Evolutionary conservation across 306 rosid species (phyloP).

Genomic region (Prunus mongolica): DNA sequence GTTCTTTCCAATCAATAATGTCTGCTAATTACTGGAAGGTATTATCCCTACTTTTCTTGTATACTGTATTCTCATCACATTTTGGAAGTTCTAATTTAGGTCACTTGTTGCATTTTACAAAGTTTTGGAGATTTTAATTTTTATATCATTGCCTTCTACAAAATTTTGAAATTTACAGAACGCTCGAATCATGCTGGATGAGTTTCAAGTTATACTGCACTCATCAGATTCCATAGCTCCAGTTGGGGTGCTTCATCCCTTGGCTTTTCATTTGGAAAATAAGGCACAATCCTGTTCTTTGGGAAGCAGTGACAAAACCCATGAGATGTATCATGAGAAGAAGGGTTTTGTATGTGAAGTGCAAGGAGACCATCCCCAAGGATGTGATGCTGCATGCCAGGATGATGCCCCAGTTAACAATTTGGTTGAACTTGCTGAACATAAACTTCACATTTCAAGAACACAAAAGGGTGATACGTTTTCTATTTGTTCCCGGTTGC

Average conservation of each 20-base stretch:
- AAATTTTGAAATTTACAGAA: conserved; percentile 46
- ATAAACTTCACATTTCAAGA: conserved; percentile 62
- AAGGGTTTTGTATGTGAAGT: conserved; percentile 65
- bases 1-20: not conserved
- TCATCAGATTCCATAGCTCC: conserved; percentile 90
- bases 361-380: conserved; percentile 41
- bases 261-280: conserved; percentile 78
- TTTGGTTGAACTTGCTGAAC: conserved; percentile 32
- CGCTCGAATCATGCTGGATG: conserved; percentile 76
- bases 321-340: conserved; percentile 30
- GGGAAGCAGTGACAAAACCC: conserved; percentile 31
- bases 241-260: conserved; percentile 84
- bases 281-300: conserved; percentile 41
- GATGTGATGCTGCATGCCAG: conserved; percentile 33
- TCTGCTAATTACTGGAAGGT: not conserved
- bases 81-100: conserved; percentile 3
- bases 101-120: not conserved
- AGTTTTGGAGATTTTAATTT: conserved; percentile 3
- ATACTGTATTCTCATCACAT: not conserved
- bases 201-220: conserved; percentile 73
- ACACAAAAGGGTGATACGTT: conserved; percentile 53
- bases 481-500: conserved; percentile 78
- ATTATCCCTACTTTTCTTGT: not conserved
- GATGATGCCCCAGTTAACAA: conserved; percentile 36
- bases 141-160: conserved; percentile 10